Percentiles rank a stretch among this genome's conserved stretches.
Conservation (phyloP, 768 basidiomycete genomes). For the Lentinus brumalis region DNA sequence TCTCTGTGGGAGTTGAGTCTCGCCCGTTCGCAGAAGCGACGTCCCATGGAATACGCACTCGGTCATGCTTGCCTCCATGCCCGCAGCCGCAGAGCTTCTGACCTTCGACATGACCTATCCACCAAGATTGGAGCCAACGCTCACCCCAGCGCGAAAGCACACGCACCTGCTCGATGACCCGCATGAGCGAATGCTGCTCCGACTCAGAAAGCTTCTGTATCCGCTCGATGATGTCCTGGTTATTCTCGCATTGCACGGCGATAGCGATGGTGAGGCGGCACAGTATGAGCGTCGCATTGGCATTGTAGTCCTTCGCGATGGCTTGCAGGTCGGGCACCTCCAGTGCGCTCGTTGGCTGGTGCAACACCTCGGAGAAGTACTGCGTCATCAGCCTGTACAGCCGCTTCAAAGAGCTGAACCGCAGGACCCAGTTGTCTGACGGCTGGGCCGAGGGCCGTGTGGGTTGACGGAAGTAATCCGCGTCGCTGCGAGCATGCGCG, state of each 20-base stretch:
- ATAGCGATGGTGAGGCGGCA: slow-evolving; percentile 84
- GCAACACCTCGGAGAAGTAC: slow-evolving; percentile 82
- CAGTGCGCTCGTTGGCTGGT: slow-evolving; percentile 73
- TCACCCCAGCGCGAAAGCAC: neutral
- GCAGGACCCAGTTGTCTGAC: slow-evolving; percentile 88
- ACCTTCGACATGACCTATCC: slow-evolving; percentile 78
- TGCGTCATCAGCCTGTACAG: slow-evolving; percentile 88
- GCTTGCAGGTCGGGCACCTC: slow-evolving; percentile 89
- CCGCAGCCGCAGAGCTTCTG: slow-evolving; percentile 49
- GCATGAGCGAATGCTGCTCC: slow-evolving; percentile 90
- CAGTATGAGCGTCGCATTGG: slow-evolving; percentile 67
- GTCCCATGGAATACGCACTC: slow-evolving; percentile 58
- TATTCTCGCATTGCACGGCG: slow-evolving; percentile 86
- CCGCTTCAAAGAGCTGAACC: slow-evolving; percentile 81
- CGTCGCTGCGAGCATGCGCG: slow-evolving; percentile 53
- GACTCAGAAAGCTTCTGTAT: slow-evolving; percentile 83
- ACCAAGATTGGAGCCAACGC: neutral
- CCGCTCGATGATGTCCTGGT: slow-evolving; percentile 85
- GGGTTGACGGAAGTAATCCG: slow-evolving; percentile 72
- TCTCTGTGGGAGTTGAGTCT: slow-evolving; percentile 50
- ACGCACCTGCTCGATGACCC: slow-evolving; percentile 86
- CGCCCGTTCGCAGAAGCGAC: neutral
- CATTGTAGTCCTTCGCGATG: slow-evolving; percentile 75
- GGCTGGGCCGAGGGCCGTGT: slow-evolving; percentile 59
- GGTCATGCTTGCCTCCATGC: slow-evolving; percentile 68